Evolutionary conservation across 148 eudicot genomes (phyloP), one percentile per base, ranked within the genome.

Genomic region (Talinum fruticosum): DNA sequence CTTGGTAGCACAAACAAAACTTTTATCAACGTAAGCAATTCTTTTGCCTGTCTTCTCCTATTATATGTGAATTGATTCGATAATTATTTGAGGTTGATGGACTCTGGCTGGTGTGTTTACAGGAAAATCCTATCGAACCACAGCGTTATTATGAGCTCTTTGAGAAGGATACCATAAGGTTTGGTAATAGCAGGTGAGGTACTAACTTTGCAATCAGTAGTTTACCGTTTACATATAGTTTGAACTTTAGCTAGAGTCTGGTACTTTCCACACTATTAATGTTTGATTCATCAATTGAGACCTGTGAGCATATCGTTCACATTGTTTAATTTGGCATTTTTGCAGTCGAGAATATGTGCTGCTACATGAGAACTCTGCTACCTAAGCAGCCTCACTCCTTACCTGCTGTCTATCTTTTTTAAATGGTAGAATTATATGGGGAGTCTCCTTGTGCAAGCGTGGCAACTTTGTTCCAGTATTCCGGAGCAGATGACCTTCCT

Each of bases 1-100:
- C 91, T 95, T 53, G 99, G 99, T 78, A 95, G 99, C 93, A 95
- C 99, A 79, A 95, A 95, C 79, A 92, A 93, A 76, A 95, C 97
- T 64, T 95, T 88, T 69, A 51, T 95, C 73, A 95, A 95, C 81
- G 99, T 93, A 82, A 86, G 97, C 73, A 28, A 65, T 73, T 10
- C 64, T 13, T 67, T 32, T 69, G 8, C 69, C 45, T 64, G 15
- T 69, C 10, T 2, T n/a, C 37, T 59, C 19, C 49, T 41, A 21
- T 78, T 33, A 49, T 75, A 15, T 32, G 26, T 45, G 49, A 13
- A 37, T 28, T 37, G 38, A 61, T 66, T 76, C 49, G 59, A 38
- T 71, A 33, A 32, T 37, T 35, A 35, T 59, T 71, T 66, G 24
- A 6, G 28, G 57, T 59, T 82, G 76, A 57, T 66, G 71, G 75